A percentile compares a stretch with the other conserved stretches of the same genome.
phyloP scores from a whole-genome alignment of 192 early-diverging fungal species.

The Coemansia sp. region DNA sequence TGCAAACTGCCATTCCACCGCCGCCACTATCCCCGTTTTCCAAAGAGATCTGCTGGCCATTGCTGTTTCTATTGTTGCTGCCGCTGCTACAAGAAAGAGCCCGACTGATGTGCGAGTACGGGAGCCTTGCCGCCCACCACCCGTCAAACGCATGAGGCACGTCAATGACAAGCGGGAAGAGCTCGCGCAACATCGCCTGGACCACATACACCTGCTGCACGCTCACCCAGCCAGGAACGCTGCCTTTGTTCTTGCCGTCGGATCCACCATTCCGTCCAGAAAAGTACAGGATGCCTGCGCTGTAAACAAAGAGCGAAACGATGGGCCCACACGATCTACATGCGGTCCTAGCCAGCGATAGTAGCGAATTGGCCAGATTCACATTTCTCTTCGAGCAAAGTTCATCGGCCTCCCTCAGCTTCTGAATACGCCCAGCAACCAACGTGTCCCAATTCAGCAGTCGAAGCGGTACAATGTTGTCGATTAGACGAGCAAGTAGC shows the following conservation, averaged over 20 bases:
- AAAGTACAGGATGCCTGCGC: not conserved
- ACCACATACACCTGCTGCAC: slow-evolving; percentile 36
- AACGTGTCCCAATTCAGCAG: slow-evolving; percentile 27
- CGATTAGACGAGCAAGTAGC: slow-evolving; percentile 19
- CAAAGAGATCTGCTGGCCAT: too few species aligned
- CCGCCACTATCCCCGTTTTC: too few species aligned
- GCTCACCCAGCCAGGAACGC: slow-evolving; percentile 2
- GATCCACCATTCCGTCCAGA: too few species aligned
- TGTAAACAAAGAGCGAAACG: slow-evolving; percentile 34
- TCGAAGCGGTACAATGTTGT: slow-evolving; percentile 32
- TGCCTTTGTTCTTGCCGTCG: too few species aligned
- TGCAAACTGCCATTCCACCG: slow-evolving; percentile 5
- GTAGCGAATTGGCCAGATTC: not conserved
- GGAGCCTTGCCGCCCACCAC: slow-evolving; percentile 36
- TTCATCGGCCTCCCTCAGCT: slow-evolving; percentile 15
- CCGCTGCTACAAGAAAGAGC: not conserved
- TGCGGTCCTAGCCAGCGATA: slow-evolving; percentile 10
- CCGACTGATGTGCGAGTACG: slow-evolving; percentile 16
- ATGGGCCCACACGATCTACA: slow-evolving; percentile 39
- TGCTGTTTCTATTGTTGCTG: too few species aligned
- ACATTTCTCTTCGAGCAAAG: not conserved
- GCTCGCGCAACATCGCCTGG: slow-evolving; percentile 36
- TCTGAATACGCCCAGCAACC: slow-evolving; percentile 8
- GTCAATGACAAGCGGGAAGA: slow-evolving; percentile 40
- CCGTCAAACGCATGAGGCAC: slow-evolving; percentile 36